Conservation (phyloP, 352 stramenopile genomes). For the Phytopythium oedochilum region DNA sequence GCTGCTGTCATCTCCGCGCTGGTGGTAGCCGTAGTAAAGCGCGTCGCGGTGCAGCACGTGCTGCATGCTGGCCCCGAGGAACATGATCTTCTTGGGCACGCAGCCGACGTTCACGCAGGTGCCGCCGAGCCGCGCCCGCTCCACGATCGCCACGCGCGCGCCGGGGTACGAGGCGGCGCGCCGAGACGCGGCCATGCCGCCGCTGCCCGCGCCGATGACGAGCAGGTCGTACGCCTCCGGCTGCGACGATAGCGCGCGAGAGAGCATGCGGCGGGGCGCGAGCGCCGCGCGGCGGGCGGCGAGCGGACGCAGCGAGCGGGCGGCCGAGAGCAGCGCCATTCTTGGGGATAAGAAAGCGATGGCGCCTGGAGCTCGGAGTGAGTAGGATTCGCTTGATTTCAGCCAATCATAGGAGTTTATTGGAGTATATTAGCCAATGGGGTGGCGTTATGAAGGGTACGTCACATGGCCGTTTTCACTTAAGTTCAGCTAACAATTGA, state of each 20-base stretch:
- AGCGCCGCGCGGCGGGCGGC: not conserved
- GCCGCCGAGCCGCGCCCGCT: constrained; percentile 88
- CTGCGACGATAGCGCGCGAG: constrained; percentile 8
- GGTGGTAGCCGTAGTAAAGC: constrained; percentile 56
- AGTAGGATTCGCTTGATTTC: not conserved
- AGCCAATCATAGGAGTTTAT: not conserved
- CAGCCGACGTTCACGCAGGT: constrained; percentile 99
- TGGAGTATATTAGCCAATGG: not conserved
- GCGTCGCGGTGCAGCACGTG: constrained; percentile 53
- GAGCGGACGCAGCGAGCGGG: not conserved
- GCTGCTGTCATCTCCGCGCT: constrained; percentile 13
- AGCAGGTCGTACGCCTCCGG: constrained; percentile 73
- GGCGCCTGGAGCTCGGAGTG: not conserved
- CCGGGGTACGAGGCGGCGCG: constrained; percentile 72
- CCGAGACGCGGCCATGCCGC: constrained; percentile 91
- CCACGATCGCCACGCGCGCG: constrained; percentile 95
- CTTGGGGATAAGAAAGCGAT: not conserved
- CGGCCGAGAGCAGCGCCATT: not conserved
- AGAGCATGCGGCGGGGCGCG: constrained; percentile 6
- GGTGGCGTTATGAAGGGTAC: not conserved
- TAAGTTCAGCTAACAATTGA: no score
- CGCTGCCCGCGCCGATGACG: constrained; percentile 90
- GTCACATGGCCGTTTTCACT: no score
- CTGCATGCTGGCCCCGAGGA: constrained; percentile 58
- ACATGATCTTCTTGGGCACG: constrained; percentile 99